Conservation (phyloP, 108 stramenopile genomes). For the Pseudonitzschia multistriata region DNA sequence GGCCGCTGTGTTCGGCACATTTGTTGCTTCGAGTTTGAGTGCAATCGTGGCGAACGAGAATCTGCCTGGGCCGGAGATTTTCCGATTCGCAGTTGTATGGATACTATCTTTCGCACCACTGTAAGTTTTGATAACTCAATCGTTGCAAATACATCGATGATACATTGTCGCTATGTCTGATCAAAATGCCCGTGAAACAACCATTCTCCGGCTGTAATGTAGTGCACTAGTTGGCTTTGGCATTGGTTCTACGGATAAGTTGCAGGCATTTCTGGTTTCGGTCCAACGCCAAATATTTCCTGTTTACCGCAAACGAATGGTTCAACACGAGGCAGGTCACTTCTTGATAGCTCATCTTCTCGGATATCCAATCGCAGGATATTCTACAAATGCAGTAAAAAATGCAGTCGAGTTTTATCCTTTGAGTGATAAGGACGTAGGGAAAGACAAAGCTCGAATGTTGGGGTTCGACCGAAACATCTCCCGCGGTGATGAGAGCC, state of each 20-base stretch:
- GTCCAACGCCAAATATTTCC: conserved; percentile 76
- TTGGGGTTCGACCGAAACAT: conserved; percentile 63
- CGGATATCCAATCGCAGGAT: conserved; percentile 69
- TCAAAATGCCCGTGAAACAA: neutral
- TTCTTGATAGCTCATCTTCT: conserved; percentile 77
- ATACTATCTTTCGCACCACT: conserved; percentile 73
- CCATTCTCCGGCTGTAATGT: neutral
- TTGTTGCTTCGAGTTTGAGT: conserved; percentile 51
- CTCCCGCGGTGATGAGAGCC: conserved; percentile 8
- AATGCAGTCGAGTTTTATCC: conserved; percentile 89
- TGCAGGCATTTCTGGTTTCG: conserved; percentile 59
- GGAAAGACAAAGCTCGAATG: conserved; percentile 49
- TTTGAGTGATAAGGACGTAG: conserved; percentile 57
- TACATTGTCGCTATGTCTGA: neutral
- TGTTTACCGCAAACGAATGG: conserved; percentile 71
- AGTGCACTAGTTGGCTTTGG: conserved; percentile 74
- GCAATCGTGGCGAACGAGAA: conserved; percentile 68
- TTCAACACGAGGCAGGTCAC: conserved; percentile 88
- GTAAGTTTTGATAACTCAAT: neutral
- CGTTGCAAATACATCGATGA: neutral
- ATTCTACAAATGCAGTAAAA: conserved; percentile 74
- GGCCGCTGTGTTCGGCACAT: conserved; percentile 58
- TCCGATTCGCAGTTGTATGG: conserved; percentile 78
- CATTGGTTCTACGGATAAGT: conserved; percentile 63
- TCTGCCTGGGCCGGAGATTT: conserved; percentile 70